Conservation (phyloP, 257 asterid genomes). For the Ilex aquifolium region DNA sequence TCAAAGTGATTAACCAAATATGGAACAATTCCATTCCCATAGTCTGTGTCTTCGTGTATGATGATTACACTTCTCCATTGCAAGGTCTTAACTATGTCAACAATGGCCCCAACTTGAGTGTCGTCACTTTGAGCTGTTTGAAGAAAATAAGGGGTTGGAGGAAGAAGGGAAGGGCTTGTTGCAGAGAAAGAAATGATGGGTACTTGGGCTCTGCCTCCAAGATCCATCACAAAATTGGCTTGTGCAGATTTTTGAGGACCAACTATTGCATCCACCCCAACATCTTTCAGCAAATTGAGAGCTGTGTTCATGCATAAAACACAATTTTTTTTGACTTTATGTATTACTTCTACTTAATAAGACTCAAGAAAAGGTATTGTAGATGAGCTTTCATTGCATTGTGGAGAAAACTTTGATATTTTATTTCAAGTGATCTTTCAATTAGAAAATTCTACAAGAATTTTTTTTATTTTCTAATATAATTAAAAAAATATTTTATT, state of each 20-base stretch:
- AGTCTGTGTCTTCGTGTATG: conserved; percentile 36
- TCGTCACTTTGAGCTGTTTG: conserved; percentile 38
- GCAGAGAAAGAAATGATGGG: conserved; percentile 25
- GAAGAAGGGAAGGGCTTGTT: conserved; percentile 17
- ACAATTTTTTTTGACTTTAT: too few species aligned
- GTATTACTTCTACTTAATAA: too few species aligned
- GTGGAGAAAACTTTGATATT: too few species aligned
- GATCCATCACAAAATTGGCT: conserved; percentile 18
- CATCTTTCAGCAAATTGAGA: conserved; percentile 27
- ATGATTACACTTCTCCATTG: conserved; percentile 36
- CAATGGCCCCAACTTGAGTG: conserved; percentile 40
- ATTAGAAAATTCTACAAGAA: too few species aligned
- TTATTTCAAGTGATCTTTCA: too few species aligned
- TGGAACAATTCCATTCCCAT: conserved; percentile 40
- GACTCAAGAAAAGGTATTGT: too few species aligned
- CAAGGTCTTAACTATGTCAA: conserved; percentile 32
- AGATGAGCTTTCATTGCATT: too few species aligned
- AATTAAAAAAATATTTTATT: too few species aligned
- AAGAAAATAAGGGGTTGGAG: conserved; percentile 19
- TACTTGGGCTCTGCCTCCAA: conserved; percentile 15
- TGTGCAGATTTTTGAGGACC: conserved; percentile 31
- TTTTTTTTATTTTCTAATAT: too few species aligned
- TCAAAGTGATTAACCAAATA: conserved; percentile 35
- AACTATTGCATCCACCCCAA: conserved; percentile 32
- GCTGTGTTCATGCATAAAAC: conserved; percentile 20